phyloP scores from a whole-genome alignment of 164 flowering plant genomes.

The Vitis amurensis region DNA sequence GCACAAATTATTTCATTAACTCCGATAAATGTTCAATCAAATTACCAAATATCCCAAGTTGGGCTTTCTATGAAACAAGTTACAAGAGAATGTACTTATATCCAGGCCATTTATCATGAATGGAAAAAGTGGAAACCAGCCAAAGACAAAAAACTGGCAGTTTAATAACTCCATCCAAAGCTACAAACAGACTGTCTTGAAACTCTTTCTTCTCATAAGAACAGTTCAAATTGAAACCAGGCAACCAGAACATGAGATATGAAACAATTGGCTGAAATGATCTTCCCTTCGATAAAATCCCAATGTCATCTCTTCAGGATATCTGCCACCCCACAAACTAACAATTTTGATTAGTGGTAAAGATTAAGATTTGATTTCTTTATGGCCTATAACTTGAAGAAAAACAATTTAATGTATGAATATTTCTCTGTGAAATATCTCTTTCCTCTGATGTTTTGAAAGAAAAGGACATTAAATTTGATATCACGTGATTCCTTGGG shows the following conservation, averaged over 20 bases:
- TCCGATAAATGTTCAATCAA: neutral
- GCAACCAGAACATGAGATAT: neutral
- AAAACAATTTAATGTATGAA: neutral
- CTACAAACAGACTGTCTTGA: neutral
- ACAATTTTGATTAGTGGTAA: neutral
- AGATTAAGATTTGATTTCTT: neutral
- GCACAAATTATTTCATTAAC: neutral
- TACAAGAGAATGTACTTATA: neutral
- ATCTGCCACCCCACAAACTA: conserved; percentile 1
- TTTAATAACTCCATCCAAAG: no score
- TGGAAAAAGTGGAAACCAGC: neutral
- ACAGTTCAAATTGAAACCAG: neutral
- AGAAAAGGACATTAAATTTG: neutral
- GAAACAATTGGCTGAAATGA: neutral
- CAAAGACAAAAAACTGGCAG: neutral
- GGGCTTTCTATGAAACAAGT: neutral
- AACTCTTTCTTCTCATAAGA: neutral
- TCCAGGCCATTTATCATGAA: neutral
- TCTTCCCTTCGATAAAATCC: neutral
- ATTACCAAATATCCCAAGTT: neutral
- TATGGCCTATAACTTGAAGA: neutral
- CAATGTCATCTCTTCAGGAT: neutral
- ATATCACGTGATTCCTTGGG: no score
- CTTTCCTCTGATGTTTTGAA: neutral
- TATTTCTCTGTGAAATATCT: neutral